Conservation (phyloP, 768 basidiomycete species). For the Trametes coccinea region DNA sequence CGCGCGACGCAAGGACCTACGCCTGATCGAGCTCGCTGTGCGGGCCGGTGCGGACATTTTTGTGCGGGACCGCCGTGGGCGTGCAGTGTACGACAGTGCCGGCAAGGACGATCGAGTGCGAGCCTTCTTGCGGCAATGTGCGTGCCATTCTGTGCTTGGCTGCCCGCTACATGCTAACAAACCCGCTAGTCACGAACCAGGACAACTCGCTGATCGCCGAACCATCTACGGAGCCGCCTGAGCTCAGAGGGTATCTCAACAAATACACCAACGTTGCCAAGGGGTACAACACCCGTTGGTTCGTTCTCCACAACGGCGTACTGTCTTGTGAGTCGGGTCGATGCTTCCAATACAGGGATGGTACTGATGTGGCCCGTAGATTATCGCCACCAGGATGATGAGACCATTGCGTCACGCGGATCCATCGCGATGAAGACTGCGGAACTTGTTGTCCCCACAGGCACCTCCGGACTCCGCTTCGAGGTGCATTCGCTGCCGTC, state of each 20-base stretch:
- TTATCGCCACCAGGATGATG: slow-evolving; percentile 89
- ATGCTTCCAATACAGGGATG: neutral
- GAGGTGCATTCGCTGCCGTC: slow-evolving; percentile 71
- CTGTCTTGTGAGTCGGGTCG: slow-evolving; percentile 65
- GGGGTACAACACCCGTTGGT: slow-evolving; percentile 90
- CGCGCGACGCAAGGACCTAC: slow-evolving; percentile 74
- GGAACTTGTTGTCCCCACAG: slow-evolving; percentile 51
- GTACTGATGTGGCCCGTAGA: slow-evolving; percentile 39
- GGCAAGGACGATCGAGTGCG: slow-evolving; percentile 80
- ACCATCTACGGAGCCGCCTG: slow-evolving; percentile 52
- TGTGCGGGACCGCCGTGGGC: slow-evolving; percentile 72
- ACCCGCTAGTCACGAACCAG: slow-evolving; percentile 62
- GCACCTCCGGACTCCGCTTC: slow-evolving; percentile 69
- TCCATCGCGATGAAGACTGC: slow-evolving; percentile 88
- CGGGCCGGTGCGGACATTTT: slow-evolving; percentile 89
- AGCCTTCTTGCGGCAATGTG: slow-evolving; percentile 83
- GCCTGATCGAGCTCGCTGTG: slow-evolving; percentile 80
- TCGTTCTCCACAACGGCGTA: slow-evolving; percentile 82
- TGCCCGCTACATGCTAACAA: neutral
- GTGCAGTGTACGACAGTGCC: slow-evolving; percentile 64
- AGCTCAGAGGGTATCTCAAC: slow-evolving; percentile 76
- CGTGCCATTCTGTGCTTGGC: slow-evolving; percentile 26
- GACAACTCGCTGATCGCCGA: slow-evolving; percentile 68
- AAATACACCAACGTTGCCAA: slow-evolving; percentile 93
- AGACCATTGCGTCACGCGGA: slow-evolving; percentile 80